Evolutionary conservation across 192 early-diverging fungal species (phyloP), one percentile per base, ranked within the genome.

Genomic region (Backusella circina): DNA sequence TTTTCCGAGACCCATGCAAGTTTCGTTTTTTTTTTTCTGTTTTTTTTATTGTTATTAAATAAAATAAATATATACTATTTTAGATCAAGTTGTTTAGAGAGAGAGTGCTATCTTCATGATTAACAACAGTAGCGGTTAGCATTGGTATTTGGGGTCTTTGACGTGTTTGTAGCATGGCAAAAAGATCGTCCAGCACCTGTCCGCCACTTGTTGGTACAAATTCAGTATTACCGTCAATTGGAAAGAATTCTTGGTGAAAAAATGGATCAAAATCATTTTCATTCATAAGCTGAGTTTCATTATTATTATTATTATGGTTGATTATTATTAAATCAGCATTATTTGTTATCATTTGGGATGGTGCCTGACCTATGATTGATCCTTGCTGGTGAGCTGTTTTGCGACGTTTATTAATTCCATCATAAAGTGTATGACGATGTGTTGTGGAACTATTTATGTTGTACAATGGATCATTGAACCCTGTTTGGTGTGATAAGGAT

Each of bases 141-240:
- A 76, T 5, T 61, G 73, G 78, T 23, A 79, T 79, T 57, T 79
- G 78, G 16, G 78, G 78, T 37, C 78, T 67, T 51, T 79, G 74
- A 12, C 78, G 69, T 23, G 74, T 75, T 67, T 79, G 78, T n/a
- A 79, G 26, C 68, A 79, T 74, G 44, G 78, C 70, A 64, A 79
- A 75, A 23, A 79, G 36, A 35, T 79, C 78, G 41, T 79, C 78
- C 68, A 79, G 31, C 28, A 79, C 74, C 26, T 69, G 50, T 32
- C 74, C 78, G 75, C 74, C 71, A 31, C 44, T 76, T 61, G 54
- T 23, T 61, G 54, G 21, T 61, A 61, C 23, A 61, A 61, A 61
- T 28, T 28, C 65, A 35, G 35, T 31, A 51, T 36, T 44, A 41
- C 36, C 64, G 21, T 30, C 41, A 10, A 41, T 38, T 5, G 67